Percentiles rank a stretch among this genome's conserved stretches.
phyloP scores from a whole-genome alignment of 1,284 basidiomycete genomes.

The Cryptococcus sp. region DNA sequence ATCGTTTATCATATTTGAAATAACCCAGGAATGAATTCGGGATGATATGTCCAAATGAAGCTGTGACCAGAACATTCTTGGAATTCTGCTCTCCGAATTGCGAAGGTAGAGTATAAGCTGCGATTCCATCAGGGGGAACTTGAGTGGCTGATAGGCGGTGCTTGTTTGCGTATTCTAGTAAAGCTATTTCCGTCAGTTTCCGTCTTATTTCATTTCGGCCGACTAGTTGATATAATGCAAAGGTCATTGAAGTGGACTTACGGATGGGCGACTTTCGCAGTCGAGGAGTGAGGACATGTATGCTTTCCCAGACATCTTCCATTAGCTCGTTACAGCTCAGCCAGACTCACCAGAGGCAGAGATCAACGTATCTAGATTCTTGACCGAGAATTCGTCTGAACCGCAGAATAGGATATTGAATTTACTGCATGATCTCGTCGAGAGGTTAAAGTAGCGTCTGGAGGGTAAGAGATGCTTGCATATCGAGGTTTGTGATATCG shows the following conservation, averaged over 20 bases:
- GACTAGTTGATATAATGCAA: not conserved
- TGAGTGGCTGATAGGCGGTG: constrained; percentile 4
- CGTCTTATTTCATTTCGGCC: too few relatives aligned
- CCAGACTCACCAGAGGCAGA: constrained; percentile 13
- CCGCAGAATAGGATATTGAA: constrained; percentile 50
- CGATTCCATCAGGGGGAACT: constrained; percentile 8
- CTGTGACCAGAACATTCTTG: constrained; percentile 71
- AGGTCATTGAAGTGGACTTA: not conserved
- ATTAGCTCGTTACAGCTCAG: too few relatives aligned
- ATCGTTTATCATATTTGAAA: constrained; percentile 61
- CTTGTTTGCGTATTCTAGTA: constrained; percentile 9
- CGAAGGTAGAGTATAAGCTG: constrained; percentile 2
- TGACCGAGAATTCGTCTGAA: constrained; percentile 48
- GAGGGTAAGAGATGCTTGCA: too few relatives aligned
- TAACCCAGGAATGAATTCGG: constrained; percentile 61
- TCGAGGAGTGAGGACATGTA: constrained; percentile 33
- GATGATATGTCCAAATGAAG: constrained; percentile 88
- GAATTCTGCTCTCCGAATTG: constrained; percentile 50
- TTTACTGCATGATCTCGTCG: too few relatives aligned
- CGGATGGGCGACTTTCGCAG: not conserved
- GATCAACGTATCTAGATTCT: constrained; percentile 40
- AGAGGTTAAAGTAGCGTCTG: too few relatives aligned
- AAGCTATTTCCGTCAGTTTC: constrained; percentile 8
- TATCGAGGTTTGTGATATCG: too few relatives aligned
- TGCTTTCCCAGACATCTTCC: constrained; percentile 39